Evolutionary conservation across 257 asterid species (phyloP), one percentile per base, ranked within the genome.

Genomic region (Gentiana macrophylla): DNA sequence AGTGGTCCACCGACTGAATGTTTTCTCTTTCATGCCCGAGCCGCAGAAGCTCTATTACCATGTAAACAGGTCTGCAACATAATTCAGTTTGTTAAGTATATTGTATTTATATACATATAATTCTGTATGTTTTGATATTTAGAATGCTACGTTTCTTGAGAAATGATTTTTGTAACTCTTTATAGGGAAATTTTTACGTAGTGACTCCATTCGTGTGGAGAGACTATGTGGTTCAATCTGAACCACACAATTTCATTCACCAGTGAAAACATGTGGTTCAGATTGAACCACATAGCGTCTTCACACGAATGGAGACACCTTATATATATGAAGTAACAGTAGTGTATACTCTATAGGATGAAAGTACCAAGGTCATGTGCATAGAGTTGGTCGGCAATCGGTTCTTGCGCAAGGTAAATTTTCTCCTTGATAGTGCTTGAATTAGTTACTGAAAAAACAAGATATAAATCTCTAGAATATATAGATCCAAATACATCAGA

Each of bases 1-100:
- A 91, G 96, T 54, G 98, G 98, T 59, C 96, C 98, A 61, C 93
- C 98, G 60, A 91, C 98, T 46, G 93, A 87, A 72, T 91, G 98
- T 74, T 87, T 87, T 66, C 50, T 87, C 71, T 87, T 68, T 70
- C 98, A 91, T 68, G 93, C 95, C 11, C 89, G 95, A 69, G 98
- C 98, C 34, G 72, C 77, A 38, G 86, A 83, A 80, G 86, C 80
- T 57, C 70, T 67, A 75, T 71, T 87, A 78, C 90, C 79, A 36
- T 70, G 79, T 70, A 56, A 67, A 59, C 67, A 83, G 98, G 96
- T 86, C 53, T 64, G 59, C 66, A 32, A 44, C 45, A 37, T 59
- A 57, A 53, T 13, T 35, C 50, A 45, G 2, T 10, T 52, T 44
- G 36, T 54, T 47, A 8, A 35, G n/a, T 56, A 32, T 37, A 35